Evolutionary conservation across 2,329 filamentous ascomycete species (phyloP), one percentile per base, ranked within the genome.

Genomic region (Talaromyces pinophilus): DNA sequence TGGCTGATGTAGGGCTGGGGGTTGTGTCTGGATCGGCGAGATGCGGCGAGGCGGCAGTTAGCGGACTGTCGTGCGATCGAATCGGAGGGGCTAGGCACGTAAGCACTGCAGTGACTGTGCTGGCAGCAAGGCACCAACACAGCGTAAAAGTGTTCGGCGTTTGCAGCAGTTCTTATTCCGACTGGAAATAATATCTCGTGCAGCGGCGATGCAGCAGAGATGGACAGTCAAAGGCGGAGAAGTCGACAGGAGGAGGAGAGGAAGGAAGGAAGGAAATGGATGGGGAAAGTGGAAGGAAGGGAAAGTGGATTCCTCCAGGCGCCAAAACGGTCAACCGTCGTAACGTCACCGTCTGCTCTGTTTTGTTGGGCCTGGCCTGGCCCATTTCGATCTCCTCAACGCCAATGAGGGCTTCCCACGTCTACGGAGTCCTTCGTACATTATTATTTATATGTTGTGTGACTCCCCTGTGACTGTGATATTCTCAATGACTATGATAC

Each of bases 321-420:
- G 64, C 40, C 35, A 30, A 25, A 25, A 42, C 25, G 11, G 25
- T 38, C 33, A 30, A 30, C 25, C 11, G 25, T 17, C 50, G 64
- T 62, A 44, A 63, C 61, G 62, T 40, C 65, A 61, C 44, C 22
- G 5, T 30, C 25, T 25, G 10, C 13, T 19, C 2, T 60, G 35
- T 59, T 63, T 60, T 48, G 57, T 63, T 61, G 59, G 71, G 69
- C 68, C 69, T 60, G 64, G 55, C 25, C 55, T 59, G 55, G 63
- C 30, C 46, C 42, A 57, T 57, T 38, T 25, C 33, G n/a, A 38
- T 22, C 30, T 22, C 52, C 67, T 52, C 57, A 57, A 70, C 70
- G 64, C 73, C 73, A 75, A 75, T 75, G 67, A 70, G 42, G n/a
- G 69, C 63, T 55, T 70, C 69, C 74, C 73, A 75, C 74, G 73